Evolutionary conservation across 768 basidiomycete genomes (phyloP).

Genomic region (Tephrocybe rancida): DNA sequence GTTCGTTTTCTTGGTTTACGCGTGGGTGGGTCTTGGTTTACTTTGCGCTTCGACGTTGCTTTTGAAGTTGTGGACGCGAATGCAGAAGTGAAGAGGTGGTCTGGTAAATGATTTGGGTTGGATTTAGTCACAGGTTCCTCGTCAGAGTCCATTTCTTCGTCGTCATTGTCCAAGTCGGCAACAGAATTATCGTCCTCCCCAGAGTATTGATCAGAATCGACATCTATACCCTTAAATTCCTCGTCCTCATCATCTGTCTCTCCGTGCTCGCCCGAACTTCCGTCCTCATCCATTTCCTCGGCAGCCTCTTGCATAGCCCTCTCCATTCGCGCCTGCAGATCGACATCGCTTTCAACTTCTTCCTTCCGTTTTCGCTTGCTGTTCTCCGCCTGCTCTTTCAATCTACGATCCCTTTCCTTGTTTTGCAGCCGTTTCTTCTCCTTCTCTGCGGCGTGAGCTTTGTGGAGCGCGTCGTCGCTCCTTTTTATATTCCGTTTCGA

Average conservation of each 20-base stretch:
- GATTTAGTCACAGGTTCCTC: slow-evolving; percentile 19
- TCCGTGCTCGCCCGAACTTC: slow-evolving; percentile 25
- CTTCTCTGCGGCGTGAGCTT: slow-evolving; percentile 17
- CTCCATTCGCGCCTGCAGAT: slow-evolving; percentile 15
- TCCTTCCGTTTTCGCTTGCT: slow-evolving; percentile 16
- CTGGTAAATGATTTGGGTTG: slow-evolving; percentile 59
- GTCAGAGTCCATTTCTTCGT: slow-evolving; percentile 22
- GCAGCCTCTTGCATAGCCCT: slow-evolving; percentile 21
- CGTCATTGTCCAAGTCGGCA: slow-evolving; percentile 21
- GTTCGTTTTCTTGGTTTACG: slow-evolving; percentile 34
- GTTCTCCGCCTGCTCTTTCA: slow-evolving; percentile 21
- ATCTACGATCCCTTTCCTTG: slow-evolving; percentile 17
- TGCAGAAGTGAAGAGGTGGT: slow-evolving; percentile 63
- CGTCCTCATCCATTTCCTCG: slow-evolving; percentile 26
- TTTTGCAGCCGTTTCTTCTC: slow-evolving; percentile 17
- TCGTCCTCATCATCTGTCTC: slow-evolving; percentile 21
- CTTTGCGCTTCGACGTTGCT: slow-evolving; percentile 23
- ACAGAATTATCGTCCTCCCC: not conserved
- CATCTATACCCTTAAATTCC: slow-evolving; percentile 23
- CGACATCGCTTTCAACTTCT: slow-evolving; percentile 1
- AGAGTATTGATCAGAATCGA: slow-evolving; percentile 17
- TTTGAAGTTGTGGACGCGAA: slow-evolving; percentile 37
- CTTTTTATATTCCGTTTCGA: slow-evolving; percentile 19
- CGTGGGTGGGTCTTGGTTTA: slow-evolving; percentile 21
- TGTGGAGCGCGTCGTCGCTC: slow-evolving; percentile 13